Evolutionary conservation across 2,329 filamentous ascomycete genomes (phyloP).

Genomic region (Xylaria sp.): DNA sequence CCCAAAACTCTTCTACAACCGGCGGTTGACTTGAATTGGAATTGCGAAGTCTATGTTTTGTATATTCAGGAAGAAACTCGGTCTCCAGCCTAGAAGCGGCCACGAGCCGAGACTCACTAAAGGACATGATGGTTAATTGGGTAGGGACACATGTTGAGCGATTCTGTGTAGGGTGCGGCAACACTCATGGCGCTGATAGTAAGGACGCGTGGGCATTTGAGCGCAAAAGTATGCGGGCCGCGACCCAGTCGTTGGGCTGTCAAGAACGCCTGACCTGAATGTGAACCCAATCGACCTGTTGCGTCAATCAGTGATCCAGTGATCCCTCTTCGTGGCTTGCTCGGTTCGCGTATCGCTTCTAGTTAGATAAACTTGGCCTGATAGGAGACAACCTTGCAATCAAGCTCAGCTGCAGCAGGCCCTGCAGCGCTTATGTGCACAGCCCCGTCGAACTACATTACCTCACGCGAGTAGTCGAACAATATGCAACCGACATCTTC

Average conservation of each 20-base stretch:
- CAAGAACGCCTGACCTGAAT: neutral
- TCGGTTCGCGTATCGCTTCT: neutral
- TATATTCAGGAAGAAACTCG: neutral
- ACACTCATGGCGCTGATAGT: neutral
- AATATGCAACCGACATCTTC: neutral
- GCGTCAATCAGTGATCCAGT: neutral
- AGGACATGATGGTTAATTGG: neutral
- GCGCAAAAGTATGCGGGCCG: neutral
- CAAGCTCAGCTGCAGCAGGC: neutral
- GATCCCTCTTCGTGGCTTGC: neutral
- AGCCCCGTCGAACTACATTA: neutral
- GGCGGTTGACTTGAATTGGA: neutral
- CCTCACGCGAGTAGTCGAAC: neutral
- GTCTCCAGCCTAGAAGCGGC: neutral
- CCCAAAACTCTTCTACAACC: neutral
- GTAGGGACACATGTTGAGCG: neutral
- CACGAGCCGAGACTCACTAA: neutral
- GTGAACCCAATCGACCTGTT: neutral
- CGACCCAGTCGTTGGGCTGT: neutral
- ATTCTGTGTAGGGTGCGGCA: neutral
- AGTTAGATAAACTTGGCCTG: neutral
- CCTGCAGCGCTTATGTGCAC: neutral
- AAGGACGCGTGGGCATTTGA: neutral
- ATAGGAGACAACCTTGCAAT: neutral
- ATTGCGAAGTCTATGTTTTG: neutral